Base-by-base conservation (phyloP, 306 rosid genomes). In the Casuarina equisetifolia region DNA sequence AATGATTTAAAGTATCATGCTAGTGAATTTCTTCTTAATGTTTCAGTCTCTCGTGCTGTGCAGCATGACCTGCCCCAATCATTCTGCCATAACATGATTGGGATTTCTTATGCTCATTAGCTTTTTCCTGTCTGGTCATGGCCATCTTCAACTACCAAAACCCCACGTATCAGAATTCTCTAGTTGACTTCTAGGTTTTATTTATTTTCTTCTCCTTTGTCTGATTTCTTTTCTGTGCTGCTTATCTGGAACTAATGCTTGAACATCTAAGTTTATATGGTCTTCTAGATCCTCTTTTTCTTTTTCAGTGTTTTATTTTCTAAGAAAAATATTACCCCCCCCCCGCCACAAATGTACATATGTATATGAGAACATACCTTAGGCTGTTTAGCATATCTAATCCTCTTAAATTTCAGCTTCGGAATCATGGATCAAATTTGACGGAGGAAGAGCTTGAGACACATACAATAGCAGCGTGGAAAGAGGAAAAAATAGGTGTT, bases 401-500 rank as follows among this genome's bases (percentile, higher is more conserved):
- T 3, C 78, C 38, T 80, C 42, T 74, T 25, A 10, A 67, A 82
- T 89, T 87, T 76, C 84, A 93, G 98, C 89, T 93, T 84, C 92
- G 97, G 72, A 89, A 77, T 77, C 95, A 81, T 85, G 97, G 93
- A 70, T 84, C 97, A 83, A 85, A 83, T 82, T 79, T 93, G 88
- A 85, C 97, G 2, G 97, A 91, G 86, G 97, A 93, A 82, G 87
- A 93, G 86, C 93, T 93, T 46, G 95, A 91, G 80, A 93, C 89
- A 76, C 97, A 91, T 87, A 91, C 98, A 59, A 84, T 93, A 78
- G 90, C 89, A 36, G 97, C 93, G 40, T 93, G 98, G 98, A 93
- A 93, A 87, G 93, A 83, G 82, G 93, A 89, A 17, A 93, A 93
- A 74, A 70, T 82, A 63, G 85, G 79, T 57, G 85, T 72, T 51